Conservation (phyloP, 257 asterid species). For the Paraleonurus japonicus region DNA sequence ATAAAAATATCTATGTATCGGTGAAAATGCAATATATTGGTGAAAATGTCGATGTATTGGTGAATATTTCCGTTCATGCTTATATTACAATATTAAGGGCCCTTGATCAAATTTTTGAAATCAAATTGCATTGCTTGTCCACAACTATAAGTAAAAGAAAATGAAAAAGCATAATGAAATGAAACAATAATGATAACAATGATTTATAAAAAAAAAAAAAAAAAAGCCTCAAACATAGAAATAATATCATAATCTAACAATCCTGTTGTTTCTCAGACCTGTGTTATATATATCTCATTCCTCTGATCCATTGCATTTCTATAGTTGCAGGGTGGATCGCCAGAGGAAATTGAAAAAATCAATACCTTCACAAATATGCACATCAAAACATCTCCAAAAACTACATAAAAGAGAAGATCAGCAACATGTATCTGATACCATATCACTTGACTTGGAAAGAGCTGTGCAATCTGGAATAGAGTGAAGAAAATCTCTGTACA, state of each 20-base stretch:
- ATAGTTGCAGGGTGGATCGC: background rate
- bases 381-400: slow-evolving; percentile 18
- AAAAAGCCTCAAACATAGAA: background rate
- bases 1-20: too few relatives aligned
- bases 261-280: slow-evolving; percentile 13
- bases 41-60: too few relatives aligned
- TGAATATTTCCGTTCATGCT: too few relatives aligned
- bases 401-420: background rate
- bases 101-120: background rate
- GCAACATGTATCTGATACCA: slow-evolving; percentile 14
- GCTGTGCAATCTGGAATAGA: slow-evolving; percentile 29
- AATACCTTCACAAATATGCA: slow-evolving; percentile 10
- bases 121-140: background rate
- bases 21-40: too few relatives aligned
- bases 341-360: background rate
- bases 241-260: background rate
- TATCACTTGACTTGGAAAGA: slow-evolving; percentile 11
- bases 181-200: background rate
- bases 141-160: background rate
- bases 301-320: slow-evolving; percentile 4
- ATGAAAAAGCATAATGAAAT: background rate
- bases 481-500: slow-evolving; percentile 29
- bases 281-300: slow-evolving; percentile 3
- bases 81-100: background rate
- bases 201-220: too few relatives aligned